These are phyloP conservation scores for Eutrema salsugineum DNA, from an alignment of 441 rosid species.

Conservation along the genomic window DNA sequence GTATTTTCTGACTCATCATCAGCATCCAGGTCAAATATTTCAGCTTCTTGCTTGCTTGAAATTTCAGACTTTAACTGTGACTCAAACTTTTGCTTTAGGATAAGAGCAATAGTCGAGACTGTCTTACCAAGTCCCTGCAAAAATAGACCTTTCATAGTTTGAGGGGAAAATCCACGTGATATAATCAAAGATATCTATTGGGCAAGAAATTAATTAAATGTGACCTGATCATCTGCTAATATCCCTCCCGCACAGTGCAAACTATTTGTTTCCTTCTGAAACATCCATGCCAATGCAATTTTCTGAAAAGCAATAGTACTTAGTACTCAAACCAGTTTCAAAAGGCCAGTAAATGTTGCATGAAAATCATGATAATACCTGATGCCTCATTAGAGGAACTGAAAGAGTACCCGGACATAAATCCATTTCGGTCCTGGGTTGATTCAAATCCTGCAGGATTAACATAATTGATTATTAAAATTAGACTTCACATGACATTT, in stretches of 20 bases:
- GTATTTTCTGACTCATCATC: slow-evolving; percentile 57
- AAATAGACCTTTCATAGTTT: slow-evolving; percentile 24
- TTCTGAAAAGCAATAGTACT: slow-evolving; percentile 49
- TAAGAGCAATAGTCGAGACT: slow-evolving; percentile 87
- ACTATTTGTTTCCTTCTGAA: slow-evolving; percentile 85
- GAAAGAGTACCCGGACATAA: slow-evolving; percentile 72
- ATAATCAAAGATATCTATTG: slow-evolving; percentile 13
- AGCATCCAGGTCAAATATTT: slow-evolving; percentile 83
- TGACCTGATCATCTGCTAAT: slow-evolving; percentile 97
- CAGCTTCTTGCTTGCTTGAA: slow-evolving; percentile 47
- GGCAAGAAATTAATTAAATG: slow-evolving; percentile 18
- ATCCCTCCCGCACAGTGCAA: slow-evolving; percentile 88
- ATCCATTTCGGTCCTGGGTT: slow-evolving; percentile 68
- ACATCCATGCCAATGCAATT: slow-evolving; percentile 98
- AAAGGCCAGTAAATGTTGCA: slow-evolving; percentile 15
- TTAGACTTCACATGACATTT: slow-evolving; percentile 17
- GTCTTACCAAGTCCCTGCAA: slow-evolving; percentile 99
- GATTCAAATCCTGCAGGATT: slow-evolving; percentile 74
- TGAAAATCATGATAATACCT: slow-evolving; percentile 47
- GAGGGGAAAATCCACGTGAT: slow-evolving; percentile 1
- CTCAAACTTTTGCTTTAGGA: slow-evolving; percentile 74
- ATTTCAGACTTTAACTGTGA: slow-evolving; percentile 53
- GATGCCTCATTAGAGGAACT: slow-evolving; percentile 88
- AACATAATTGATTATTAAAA: slow-evolving; percentile 10
- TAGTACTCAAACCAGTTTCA: slow-evolving; percentile 15